phyloP scores from a whole-genome alignment of 2,329 filamentous ascomycete species.

The Chaetomium globosum region DNA sequence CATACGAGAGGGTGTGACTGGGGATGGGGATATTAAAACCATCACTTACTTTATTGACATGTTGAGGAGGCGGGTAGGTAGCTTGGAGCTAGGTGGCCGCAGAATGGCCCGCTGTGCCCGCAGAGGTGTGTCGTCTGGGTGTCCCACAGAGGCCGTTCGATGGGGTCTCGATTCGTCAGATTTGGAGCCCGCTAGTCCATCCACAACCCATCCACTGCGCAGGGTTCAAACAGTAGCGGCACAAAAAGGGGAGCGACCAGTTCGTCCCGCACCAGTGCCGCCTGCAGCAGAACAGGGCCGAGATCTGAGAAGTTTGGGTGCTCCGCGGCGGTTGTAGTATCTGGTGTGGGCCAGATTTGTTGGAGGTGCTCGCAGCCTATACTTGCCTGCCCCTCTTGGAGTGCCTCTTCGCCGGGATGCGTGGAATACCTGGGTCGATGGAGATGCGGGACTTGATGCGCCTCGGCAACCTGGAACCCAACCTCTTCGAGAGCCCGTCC shows the following conservation, averaged over 20 bases:
- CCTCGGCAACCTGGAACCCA: constrained; percentile 26
- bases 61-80: constrained; percentile 39
- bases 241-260: constrained; percentile 29
- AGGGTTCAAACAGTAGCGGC: constrained; percentile 36
- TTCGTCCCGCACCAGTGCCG: constrained; percentile 43
- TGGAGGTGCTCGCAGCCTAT: constrained; percentile 37
- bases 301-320: constrained; percentile 40
- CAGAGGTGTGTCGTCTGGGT: constrained; percentile 31
- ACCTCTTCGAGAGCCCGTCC: constrained; percentile 19
- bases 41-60: constrained; percentile 48
- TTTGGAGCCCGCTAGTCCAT: constrained; percentile 39
- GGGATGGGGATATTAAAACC: constrained; percentile 30
- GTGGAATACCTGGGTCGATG: constrained; percentile 17
- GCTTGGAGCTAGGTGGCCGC: constrained; percentile 34
- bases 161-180: constrained; percentile 38
- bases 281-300: constrained; percentile 42
- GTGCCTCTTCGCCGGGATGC: constrained; percentile 22
- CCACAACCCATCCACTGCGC: constrained; percentile 37
- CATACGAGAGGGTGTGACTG: constrained; percentile 1
- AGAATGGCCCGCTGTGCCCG: constrained; percentile 34
- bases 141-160: constrained; percentile 39
- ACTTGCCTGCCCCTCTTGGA: constrained; percentile 24
- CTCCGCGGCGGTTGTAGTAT: constrained; percentile 30
- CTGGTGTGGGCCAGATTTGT: constrained; percentile 37
- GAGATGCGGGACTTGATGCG: constrained; percentile 25